phyloP scores from a whole-genome alignment of 768 basidiomycete genomes.

The Mycena vitilis region DNA sequence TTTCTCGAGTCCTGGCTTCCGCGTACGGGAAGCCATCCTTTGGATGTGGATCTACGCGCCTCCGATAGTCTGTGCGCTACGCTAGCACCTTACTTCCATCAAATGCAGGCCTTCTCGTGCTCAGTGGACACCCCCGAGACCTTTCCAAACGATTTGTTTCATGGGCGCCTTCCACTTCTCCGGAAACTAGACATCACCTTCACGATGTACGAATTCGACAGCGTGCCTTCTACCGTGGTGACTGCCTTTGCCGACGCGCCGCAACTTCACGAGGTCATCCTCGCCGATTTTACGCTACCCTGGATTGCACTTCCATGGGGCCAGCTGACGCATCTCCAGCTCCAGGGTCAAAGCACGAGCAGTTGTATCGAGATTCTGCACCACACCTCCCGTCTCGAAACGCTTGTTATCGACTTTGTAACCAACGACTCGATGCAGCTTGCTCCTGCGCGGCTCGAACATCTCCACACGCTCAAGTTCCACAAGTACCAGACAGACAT shows the following conservation, averaged over 20 bases:
- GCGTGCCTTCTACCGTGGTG: neutral
- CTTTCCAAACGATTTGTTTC: neutral
- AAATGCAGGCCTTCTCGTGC: neutral
- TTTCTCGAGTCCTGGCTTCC: slow-evolving; percentile 9
- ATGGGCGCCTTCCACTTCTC: neutral
- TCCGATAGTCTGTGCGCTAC: neutral
- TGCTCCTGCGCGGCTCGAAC: neutral
- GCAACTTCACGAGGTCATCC: neutral
- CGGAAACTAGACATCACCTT: neutral
- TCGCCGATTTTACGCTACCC: neutral
- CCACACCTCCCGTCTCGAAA: neutral
- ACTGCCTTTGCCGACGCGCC: slow-evolving; percentile 17
- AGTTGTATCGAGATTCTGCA: neutral
- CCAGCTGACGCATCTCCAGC: neutral
- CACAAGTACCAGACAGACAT: neutral
- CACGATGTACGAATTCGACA: neutral
- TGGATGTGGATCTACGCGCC: neutral
- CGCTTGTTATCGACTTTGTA: neutral
- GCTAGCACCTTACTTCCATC: neutral
- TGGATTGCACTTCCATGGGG: neutral
- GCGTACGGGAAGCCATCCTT: slow-evolving; percentile 6
- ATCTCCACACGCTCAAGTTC: slow-evolving; percentile 7
- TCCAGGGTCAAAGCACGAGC: neutral
- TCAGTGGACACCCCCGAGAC: neutral
- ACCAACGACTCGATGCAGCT: no score